Conservation (phyloP, 176 grass and related monocot genomes). For the Paspalum vaginatum region DNA sequence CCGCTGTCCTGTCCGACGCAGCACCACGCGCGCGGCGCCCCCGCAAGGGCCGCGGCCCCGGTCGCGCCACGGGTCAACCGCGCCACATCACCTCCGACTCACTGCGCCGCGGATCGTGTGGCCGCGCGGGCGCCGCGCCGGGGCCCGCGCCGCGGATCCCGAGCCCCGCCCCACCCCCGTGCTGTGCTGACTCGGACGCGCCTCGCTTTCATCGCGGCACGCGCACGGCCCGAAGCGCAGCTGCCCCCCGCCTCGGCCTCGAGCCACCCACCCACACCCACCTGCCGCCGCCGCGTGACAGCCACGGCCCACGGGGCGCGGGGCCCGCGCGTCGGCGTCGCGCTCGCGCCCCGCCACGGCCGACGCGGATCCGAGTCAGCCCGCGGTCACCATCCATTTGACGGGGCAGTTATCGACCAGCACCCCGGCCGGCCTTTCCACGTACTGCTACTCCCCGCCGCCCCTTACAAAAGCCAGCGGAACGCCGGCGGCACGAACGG, state of each 20-base stretch:
- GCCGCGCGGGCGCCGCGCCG: not conserved
- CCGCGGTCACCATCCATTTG: slow-evolving; percentile 40
- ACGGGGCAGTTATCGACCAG: slow-evolving; percentile 20
- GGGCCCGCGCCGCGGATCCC: not conserved
- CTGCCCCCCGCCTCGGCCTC: not conserved
- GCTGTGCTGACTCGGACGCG: slow-evolving; percentile 36
- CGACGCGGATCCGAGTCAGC: slow-evolving; percentile 67
- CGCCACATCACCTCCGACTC: slow-evolving; percentile 45
- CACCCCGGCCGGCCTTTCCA: slow-evolving; percentile 41
- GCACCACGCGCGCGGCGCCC: slow-evolving; percentile 36
- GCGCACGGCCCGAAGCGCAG: too few species aligned
- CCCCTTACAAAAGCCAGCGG: slow-evolving; percentile 28
- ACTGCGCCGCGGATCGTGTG: slow-evolving; percentile 11
- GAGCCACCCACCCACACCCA: not conserved
- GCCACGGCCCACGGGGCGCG: not conserved
- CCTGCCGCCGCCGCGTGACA: not conserved
- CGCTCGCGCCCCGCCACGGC: not conserved
- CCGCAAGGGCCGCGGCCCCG: not conserved
- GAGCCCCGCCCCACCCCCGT: too few species aligned
- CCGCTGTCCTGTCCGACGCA: slow-evolving; percentile 48
- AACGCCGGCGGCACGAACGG: not conserved
- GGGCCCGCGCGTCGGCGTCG: not conserved
- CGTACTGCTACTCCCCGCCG: not conserved
- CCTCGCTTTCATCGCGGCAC: slow-evolving; percentile 9
- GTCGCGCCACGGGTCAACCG: not conserved